Base-by-base conservation (phyloP, 2,329 filamentous ascomycete species). In the Pseudogymnoascus sp. region DNA sequence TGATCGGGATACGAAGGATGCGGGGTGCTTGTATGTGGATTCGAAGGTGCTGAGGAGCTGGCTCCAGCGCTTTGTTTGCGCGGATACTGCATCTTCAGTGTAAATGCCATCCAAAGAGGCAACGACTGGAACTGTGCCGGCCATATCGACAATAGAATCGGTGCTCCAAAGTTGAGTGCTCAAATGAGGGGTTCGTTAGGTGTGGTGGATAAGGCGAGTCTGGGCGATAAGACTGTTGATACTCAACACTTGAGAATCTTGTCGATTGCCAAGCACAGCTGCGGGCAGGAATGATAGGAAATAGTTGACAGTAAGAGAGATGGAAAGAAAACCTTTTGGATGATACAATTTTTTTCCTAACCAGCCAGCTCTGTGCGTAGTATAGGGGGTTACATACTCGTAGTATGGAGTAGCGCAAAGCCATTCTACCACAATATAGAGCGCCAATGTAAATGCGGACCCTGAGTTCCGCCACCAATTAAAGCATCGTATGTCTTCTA, bases 1-100 rank as follows among this genome's bases (percentile, higher is more conserved):
- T 63, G 93, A 96, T 67, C 95, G 87, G 9, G 93, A 85, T 19
- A 97, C 86, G 71, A 96, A 97, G 65, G 89, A 83, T 40, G 93
- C 87, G 15, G 82, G 78, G 61, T 85, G 82, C 69, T 86, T 87
- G 76, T 93, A 96, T 44, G 78, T 79, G 64, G 82, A 77, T 68
- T 87, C 79, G 77, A 97, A 97, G 68, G 82, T 82, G 61, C 83
- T 78, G 44, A 93, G 78, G 47, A 97, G 82, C 47, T 78, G 80
- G 70, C 88, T 84, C 90, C 93, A 97, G 76, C 95, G 83, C 69
- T 83, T 79, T 50, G 80, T 83, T 75, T 96, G 89, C 26, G 81
- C 78, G 7, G 82, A 74, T 17, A 92, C 77, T 57, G 88, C 86
- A 74, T 91, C 86, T 33, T 85, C 78, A 19, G 91, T 88, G 78